A percentile compares a stretch with the other conserved stretches of the same genome.
Conservation (phyloP, 179 eudicot species). For the Drosera spatulata region DNA sequence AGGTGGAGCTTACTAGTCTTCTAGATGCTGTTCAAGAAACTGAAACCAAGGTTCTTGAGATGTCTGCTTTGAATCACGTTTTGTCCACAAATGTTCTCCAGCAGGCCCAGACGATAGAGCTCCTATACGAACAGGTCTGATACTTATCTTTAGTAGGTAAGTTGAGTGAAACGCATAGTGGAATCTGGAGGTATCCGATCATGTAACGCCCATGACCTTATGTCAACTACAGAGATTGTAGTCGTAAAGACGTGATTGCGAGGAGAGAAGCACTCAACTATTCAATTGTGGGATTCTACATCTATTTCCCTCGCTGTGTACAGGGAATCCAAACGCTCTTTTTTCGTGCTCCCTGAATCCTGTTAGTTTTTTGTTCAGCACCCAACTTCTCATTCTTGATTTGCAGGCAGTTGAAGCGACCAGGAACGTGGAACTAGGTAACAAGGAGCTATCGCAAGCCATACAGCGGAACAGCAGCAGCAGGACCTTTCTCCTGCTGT, state of each 20-base stretch:
- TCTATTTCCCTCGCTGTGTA: no score
- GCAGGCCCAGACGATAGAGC: constrained; percentile 86
- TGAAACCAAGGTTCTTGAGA: constrained; percentile 91
- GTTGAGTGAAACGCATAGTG: no score
- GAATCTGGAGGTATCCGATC: no score
- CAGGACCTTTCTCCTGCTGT: constrained; percentile 80
- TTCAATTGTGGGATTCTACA: no score
- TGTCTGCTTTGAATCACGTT: constrained; percentile 93
- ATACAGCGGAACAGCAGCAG: constrained; percentile 82
- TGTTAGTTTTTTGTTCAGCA: background rate
- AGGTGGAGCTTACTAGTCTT: constrained; percentile 73
- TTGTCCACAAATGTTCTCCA: constrained; percentile 93
- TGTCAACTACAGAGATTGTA: no score
- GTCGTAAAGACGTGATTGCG: no score
- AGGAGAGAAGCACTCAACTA: no score
- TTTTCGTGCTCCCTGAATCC: background rate
- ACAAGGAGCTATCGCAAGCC: constrained; percentile 81
- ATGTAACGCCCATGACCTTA: no score
- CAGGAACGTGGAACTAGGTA: constrained; percentile 73
- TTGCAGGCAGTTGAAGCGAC: constrained; percentile 89
- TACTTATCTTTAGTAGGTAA: background rate
- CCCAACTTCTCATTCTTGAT: background rate
- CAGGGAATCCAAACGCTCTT: no score
- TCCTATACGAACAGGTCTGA: constrained; percentile 80
- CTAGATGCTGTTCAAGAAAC: constrained; percentile 88